Conservation (phyloP, 495 filamentous ascomycete species). For the Beverwykella pulmonaria region DNA sequence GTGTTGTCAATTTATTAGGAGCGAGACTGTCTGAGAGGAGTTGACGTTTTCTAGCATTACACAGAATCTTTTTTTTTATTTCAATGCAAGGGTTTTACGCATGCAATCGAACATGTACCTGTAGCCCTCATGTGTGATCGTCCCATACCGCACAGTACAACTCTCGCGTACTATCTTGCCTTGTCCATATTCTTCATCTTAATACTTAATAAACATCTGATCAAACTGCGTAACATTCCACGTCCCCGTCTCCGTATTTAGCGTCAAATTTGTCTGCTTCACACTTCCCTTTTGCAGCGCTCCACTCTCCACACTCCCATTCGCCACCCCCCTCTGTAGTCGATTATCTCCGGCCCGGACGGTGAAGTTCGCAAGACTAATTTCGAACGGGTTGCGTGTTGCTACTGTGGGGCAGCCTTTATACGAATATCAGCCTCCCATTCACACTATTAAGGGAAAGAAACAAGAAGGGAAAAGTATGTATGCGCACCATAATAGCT, state of each 20-base stretch:
- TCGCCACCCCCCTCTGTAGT: constrained; percentile 51
- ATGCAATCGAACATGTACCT: no score
- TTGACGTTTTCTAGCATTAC: no score
- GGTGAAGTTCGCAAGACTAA: constrained; percentile 61
- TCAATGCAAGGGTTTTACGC: no score
- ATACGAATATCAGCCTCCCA: background rate
- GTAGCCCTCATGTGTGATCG: no score
- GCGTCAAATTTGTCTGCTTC: constrained; percentile 53
- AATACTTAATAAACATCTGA: constrained; percentile 25
- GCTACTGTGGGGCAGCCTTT: constrained; percentile 48
- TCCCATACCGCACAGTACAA: no score
- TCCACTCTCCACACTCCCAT: constrained; percentile 52
- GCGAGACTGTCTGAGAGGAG: no score
- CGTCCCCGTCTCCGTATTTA: constrained; percentile 31
- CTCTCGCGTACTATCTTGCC: no score
- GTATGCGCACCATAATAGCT: constrained; percentile 47
- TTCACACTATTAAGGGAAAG: background rate
- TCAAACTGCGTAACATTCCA: constrained; percentile 29
- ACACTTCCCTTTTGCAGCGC: constrained; percentile 53
- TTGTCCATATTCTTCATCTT: background rate
- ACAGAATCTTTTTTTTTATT: no score
- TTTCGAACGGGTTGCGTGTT: constrained; percentile 51
- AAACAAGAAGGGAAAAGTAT: background rate
- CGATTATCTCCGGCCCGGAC: constrained; percentile 59
- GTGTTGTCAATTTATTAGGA: no score